Percentiles rank a stretch among this genome's conserved stretches.
These are phyloP conservation scores for Candida silvicultrix DNA, from an alignment of 805 yeast species.

Conservation along the genomic window DNA sequence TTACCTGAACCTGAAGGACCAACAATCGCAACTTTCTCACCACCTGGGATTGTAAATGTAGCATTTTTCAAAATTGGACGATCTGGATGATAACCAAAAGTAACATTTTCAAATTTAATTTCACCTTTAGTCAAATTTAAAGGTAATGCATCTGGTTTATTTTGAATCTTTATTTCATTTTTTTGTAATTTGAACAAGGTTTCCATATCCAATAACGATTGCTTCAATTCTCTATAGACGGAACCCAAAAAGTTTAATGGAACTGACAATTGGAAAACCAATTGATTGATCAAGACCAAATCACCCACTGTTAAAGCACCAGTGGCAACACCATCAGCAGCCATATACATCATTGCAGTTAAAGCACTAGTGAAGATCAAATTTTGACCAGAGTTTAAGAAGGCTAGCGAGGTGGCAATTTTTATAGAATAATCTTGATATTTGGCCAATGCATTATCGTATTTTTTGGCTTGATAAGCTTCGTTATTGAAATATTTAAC, in stretches of 20 bases:
- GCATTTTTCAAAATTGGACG: conserved; percentile 81
- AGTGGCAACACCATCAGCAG: conserved; percentile 83
- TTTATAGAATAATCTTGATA: conserved; percentile 69
- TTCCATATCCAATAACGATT: conserved; percentile 93
- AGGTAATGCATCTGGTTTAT: conserved; percentile 56
- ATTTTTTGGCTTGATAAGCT: conserved; percentile 66
- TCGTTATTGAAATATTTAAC: conserved; percentile 95
- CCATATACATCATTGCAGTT: conserved; percentile 98
- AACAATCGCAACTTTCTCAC: conserved; percentile 86
- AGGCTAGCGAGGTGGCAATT: conserved; percentile 81
- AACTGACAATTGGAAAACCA: conserved; percentile 92
- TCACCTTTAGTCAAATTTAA: conserved; percentile 52
- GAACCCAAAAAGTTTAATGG: conserved; percentile 94
- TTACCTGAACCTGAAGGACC: conserved; percentile 97
- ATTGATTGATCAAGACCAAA: conserved; percentile 86
- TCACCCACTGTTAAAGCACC: conserved; percentile 91
- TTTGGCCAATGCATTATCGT: conserved; percentile 62
- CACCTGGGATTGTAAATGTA: conserved; percentile 82
- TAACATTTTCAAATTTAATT: conserved; percentile 82
- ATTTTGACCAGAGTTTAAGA: conserved; percentile 73
- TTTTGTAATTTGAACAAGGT: conserved; percentile 81
- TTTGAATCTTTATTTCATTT: conserved; percentile 60
- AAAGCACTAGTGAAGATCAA: conserved; percentile 80
- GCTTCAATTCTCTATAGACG: conserved; percentile 91
- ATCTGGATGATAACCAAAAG: conserved; percentile 87